Conservation (phyloP, 2,329 filamentous ascomycete genomes). For the Geoglossum cookeanum region DNA sequence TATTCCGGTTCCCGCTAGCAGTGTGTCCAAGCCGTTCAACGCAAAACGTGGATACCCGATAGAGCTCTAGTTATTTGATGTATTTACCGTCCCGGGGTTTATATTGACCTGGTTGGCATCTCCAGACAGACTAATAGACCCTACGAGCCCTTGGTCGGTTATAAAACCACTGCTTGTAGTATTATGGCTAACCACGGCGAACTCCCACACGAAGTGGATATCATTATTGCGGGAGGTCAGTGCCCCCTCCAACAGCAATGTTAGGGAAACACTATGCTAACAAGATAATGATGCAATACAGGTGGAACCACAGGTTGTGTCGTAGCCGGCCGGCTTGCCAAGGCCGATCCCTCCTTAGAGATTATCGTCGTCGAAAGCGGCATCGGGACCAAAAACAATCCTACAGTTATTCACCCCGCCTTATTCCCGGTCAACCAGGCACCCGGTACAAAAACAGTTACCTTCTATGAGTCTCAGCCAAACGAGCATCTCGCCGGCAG, state of each 20-base stretch:
- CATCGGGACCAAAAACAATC: slow-evolving; percentile 31
- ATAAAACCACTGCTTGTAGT: neutral
- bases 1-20: too few species aligned
- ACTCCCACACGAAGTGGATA: neutral
- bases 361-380: slow-evolving; percentile 36
- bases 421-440: slow-evolving; percentile 29
- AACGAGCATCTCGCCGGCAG: slow-evolving; percentile 27
- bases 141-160: neutral
- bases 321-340: slow-evolving; percentile 30
- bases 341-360: slow-evolving; percentile 28
- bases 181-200: neutral
- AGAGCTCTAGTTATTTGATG: too few species aligned
- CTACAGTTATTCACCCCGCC: slow-evolving; percentile 31
- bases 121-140: neutral
- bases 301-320: slow-evolving; percentile 31
- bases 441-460: slow-evolving; percentile 28
- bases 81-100: neutral
- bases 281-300: slow-evolving; percentile 6
- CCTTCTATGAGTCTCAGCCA: slow-evolving; percentile 32
- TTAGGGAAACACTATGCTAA: neutral
- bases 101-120: neutral
- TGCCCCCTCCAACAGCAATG: neutral
- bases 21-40: too few species aligned
- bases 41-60: too few species aligned
- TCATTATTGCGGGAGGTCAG: neutral